Evolutionary conservation across 2,329 filamentous ascomycete genomes (phyloP).

Genomic region (Stemphylium lycopersici): DNA sequence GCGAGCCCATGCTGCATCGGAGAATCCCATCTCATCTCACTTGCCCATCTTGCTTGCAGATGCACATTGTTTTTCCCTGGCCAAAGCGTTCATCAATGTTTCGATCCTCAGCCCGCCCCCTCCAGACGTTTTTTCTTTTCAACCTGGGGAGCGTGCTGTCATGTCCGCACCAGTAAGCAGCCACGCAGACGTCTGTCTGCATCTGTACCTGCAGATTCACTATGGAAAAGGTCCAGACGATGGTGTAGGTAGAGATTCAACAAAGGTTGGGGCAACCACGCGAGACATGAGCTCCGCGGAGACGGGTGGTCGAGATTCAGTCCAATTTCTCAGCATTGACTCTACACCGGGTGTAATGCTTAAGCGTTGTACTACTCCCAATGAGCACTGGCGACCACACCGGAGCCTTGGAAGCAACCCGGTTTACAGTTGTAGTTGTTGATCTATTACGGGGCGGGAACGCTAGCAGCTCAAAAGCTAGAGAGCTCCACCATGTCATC

Average conservation of each 20-base stretch:
- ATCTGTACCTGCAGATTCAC: constrained; percentile 13
- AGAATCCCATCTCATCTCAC: not conserved
- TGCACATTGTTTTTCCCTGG: constrained; percentile 1
- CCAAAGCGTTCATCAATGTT: not conserved
- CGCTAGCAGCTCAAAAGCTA: constrained; percentile 32
- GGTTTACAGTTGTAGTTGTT: not conserved
- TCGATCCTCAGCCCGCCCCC: not conserved
- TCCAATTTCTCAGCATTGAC: constrained; percentile 19
- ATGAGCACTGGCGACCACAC: not conserved
- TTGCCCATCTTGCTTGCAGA: not conserved
- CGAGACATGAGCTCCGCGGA: constrained; percentile 16
- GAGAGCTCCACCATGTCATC: constrained; percentile 37
- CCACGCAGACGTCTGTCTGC: constrained; percentile 11
- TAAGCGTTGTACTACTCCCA: constrained; percentile 7
- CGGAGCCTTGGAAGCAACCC: constrained; percentile 10
- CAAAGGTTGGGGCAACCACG: constrained; percentile 2
- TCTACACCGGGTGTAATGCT: constrained; percentile 2
- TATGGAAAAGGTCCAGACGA: not conserved
- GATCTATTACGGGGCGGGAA: constrained; percentile 9
- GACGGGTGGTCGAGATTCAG: constrained; percentile 5
- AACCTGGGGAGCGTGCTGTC: not conserved
- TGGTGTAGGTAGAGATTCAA: constrained; percentile 1
- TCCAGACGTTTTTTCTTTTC: not conserved
- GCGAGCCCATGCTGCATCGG: constrained; percentile 1
- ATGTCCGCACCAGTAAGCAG: constrained; percentile 1